phyloP scores from a whole-genome alignment of 345 rosid species.

The Rhodamnia rubescens region DNA sequence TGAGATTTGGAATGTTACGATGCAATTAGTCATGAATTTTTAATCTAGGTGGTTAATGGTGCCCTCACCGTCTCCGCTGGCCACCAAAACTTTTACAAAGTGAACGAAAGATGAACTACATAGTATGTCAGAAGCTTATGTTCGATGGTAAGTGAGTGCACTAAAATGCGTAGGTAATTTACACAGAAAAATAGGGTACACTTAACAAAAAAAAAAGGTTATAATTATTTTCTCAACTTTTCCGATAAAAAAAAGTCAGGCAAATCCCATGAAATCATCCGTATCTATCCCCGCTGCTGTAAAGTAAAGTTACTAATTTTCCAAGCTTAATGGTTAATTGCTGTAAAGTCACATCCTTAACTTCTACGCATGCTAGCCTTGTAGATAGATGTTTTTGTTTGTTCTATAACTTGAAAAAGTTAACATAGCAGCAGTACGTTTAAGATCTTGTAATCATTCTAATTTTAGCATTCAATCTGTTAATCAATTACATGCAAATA shows the following conservation, averaged over 20 bases:
- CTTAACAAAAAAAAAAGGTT: neutral
- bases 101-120: neutral
- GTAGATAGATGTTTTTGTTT: neutral
- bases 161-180: neutral
- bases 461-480: neutral
- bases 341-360: neutral
- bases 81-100: neutral
- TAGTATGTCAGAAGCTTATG: neutral
- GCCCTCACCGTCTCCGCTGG: neutral
- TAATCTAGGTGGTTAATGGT: neutral
- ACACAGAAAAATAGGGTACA: neutral
- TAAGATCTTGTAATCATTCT: neutral
- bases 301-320: neutral
- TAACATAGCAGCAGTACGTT: neutral
- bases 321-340: neutral
- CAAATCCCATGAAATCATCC: neutral
- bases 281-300: neutral
- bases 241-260: neutral
- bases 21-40: neutral
- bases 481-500: neutral
- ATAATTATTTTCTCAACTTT: neutral
- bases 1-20: neutral
- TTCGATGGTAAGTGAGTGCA: neutral
- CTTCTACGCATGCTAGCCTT: neutral
- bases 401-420: neutral